Conservation (phyloP, 176 grass and related monocot genomes). For the Zea mays region Zm-B73-REFERENCE-NAM-5.0 NC_050105.1:112689501-112690000, state of each 20-base stretch:
- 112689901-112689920: constrained; percentile 60
- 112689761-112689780: constrained; percentile 31
- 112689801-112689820: neutral
- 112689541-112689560: neutral
- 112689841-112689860: constrained; percentile 46
- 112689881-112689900: constrained; percentile 70
- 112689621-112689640: neutral
- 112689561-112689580: neutral
- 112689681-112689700: neutral
- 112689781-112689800: neutral
- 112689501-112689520: neutral
- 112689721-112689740: neutral
- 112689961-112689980: constrained; percentile 62
- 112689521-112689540: neutral
- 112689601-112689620: constrained; percentile 23
- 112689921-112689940: constrained; percentile 66
- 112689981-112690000: constrained; percentile 25
- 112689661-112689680: constrained; percentile 38
- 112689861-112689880: constrained; percentile 74
- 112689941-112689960: constrained; percentile 76
- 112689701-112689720: neutral
- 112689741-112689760: constrained; percentile 32
- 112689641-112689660: neutral
- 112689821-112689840: neutral
- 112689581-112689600: neutral